Conservation (phyloP, 192 early-diverging fungal species). For the Linnemannia zychae region DNA sequence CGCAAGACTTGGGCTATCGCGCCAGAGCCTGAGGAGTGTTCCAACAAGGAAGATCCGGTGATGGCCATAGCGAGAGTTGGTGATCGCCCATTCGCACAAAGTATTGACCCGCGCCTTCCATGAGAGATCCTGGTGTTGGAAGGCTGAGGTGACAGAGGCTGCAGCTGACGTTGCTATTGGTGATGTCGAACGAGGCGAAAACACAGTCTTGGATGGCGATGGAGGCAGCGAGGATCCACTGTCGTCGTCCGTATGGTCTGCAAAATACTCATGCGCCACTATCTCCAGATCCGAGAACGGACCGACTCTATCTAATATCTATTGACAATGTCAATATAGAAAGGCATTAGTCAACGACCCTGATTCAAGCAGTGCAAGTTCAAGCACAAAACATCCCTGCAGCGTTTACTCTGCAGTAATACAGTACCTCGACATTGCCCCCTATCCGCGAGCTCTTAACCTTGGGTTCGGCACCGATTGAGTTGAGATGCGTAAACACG, state of each 20-base stretch:
- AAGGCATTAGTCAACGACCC: not conserved
- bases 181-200: not conserved
- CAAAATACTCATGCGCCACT: constrained; percentile 45
- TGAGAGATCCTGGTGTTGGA: constrained; percentile 6
- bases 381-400: no score
- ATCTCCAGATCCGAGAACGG: constrained; percentile 26
- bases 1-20: constrained; percentile 32
- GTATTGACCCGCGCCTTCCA: constrained; percentile 54
- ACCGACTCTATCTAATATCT: constrained; percentile 54
- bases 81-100: constrained; percentile 68
- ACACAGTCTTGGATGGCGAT: constrained; percentile 29
- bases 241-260: constrained; percentile 15
- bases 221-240: constrained; percentile 12
- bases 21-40: constrained; percentile 60
- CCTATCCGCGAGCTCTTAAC: constrained; percentile 1
- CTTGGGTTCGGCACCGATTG: not conserved
- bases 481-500: constrained; percentile 39
- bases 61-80: constrained; percentile 58
- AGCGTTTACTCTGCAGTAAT: not conserved
- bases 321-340: not conserved
- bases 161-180: not conserved
- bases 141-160: not conserved
- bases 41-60: constrained; percentile 63
- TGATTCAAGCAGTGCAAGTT: no score
- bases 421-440: constrained; percentile 31